A percentile compares a stretch with the other conserved stretches of the same genome.
phyloP scores from a whole-genome alignment of 2,329 filamentous ascomycete genomes.

The Remersonia thermophila region DNA sequence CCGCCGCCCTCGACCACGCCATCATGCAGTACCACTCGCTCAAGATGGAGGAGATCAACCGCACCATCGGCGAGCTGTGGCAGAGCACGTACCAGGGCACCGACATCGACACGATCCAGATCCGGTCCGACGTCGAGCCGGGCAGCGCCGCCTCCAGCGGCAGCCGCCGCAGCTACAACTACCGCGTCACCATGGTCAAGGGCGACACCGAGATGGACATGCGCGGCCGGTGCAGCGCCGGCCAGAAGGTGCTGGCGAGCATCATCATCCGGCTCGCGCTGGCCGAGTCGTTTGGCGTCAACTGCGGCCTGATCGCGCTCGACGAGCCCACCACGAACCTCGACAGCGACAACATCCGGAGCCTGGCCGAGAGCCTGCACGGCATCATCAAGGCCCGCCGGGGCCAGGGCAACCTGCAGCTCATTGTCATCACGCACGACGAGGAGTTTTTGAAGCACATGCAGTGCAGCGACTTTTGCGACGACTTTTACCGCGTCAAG shows the following conservation, averaged over 20 bases:
- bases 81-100: slow-evolving; percentile 92
- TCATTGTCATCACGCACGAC: slow-evolving; percentile 97
- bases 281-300: slow-evolving; percentile 90
- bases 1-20: slow-evolving; percentile 77
- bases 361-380: slow-evolving; percentile 72
- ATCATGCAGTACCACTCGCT: slow-evolving; percentile 94
- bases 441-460: slow-evolving; percentile 90
- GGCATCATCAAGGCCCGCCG: slow-evolving; percentile 75
- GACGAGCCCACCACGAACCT: slow-evolving; percentile 98
- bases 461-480: slow-evolving; percentile 86
- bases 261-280: slow-evolving; percentile 96
- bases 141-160: slow-evolving; percentile 29
- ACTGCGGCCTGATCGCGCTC: slow-evolving; percentile 90
- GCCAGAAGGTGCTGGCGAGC: slow-evolving; percentile 89
- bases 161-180: slow-evolving; percentile 76
- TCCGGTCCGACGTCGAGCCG: slow-evolving; percentile 79
- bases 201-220: slow-evolving; percentile 98
- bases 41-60: slow-evolving; percentile 98
- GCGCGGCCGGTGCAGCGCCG: slow-evolving; percentile 92
- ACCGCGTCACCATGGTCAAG: slow-evolving; percentile 96
- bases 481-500: slow-evolving; percentile 79
- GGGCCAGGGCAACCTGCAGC: slow-evolving; percentile 87
- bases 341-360: slow-evolving; percentile 86
- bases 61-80: slow-evolving; percentile 93
- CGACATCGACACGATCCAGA: slow-evolving; percentile 92